A percentile compares a stretch with the other conserved stretches of the same genome.
Conservation (phyloP, 176 grass and related monocot genomes). For the Avena insularis region DNA sequence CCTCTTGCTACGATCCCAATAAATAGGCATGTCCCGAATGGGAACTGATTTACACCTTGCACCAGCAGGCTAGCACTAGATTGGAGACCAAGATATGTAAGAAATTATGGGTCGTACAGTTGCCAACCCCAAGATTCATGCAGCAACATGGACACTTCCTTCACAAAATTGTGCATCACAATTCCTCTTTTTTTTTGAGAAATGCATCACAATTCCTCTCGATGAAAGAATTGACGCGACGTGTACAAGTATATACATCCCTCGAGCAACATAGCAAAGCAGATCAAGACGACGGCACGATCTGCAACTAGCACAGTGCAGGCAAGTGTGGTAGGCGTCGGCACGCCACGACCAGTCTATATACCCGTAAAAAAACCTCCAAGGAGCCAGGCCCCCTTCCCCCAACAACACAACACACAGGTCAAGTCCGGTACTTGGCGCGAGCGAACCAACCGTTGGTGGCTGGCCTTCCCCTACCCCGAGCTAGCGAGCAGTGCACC, state of each 20-base stretch:
- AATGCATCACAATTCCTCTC: not conserved
- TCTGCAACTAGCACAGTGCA: not conserved
- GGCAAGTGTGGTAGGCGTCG: not conserved
- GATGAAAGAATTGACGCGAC: not conserved
- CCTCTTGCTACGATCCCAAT: not conserved
- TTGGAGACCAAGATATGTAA: not conserved
- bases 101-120: not conserved
- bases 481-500: slow-evolving; percentile 14
- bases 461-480: not conserved
- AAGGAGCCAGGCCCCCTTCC: not conserved
- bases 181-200: too few species aligned
- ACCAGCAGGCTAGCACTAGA: slow-evolving; percentile 16
- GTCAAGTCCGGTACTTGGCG: slow-evolving; percentile 8
- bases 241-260: not conserved
- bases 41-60: not conserved
- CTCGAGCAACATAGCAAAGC: not conserved
- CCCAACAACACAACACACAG: not conserved
- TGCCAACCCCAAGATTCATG: not conserved
- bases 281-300: not conserved
- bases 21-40: not conserved
- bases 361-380: not conserved
- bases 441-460: not conserved
- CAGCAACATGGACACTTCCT: not conserved
- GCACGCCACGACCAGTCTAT: not conserved
- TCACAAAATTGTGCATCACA: not conserved